Percentiles rank a stretch among this genome's conserved stretches.
Evolutionary conservation across 768 basidiomycete genomes (phyloP).

Genomic region (Mrakia gelida): DNA sequence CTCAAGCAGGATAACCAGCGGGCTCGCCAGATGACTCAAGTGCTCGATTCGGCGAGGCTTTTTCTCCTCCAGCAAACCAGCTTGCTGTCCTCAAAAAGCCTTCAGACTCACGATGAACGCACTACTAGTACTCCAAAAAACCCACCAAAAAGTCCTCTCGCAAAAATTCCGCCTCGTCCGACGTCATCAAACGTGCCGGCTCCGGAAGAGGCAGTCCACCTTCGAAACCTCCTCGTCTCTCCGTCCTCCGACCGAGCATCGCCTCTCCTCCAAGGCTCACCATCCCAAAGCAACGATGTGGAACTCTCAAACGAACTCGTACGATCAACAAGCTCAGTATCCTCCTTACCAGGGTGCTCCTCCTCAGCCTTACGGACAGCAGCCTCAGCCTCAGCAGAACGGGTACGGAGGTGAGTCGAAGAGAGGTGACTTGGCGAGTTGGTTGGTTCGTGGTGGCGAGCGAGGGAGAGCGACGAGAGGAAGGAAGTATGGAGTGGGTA

Average conservation of each 20-base stretch:
- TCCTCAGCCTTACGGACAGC: conserved; percentile 20
- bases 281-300: background rate
- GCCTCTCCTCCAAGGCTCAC: background rate
- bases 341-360: conserved; percentile 30
- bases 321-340: conserved; percentile 27
- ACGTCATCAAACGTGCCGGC: background rate
- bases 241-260: background rate
- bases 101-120: too few species aligned
- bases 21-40: too few species aligned
- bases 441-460: background rate
- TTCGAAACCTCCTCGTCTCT: background rate
- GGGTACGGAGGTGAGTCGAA: background rate
- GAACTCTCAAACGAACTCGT: conserved; percentile 13
- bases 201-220: background rate
- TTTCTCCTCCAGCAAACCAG: too few species aligned
- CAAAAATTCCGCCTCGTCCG: too few species aligned
- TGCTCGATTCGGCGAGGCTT: too few species aligned
- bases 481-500: background rate
- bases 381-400: conserved; percentile 1
- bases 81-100: too few species aligned
- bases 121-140: too few species aligned
- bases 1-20: too few species aligned
- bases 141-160: too few species aligned
- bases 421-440: background rate
- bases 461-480: background rate